Evolutionary conservation across 2,329 filamentous ascomycete species (phyloP), one percentile per base, ranked within the genome.

Genomic region (Fusarium poae): DNA sequence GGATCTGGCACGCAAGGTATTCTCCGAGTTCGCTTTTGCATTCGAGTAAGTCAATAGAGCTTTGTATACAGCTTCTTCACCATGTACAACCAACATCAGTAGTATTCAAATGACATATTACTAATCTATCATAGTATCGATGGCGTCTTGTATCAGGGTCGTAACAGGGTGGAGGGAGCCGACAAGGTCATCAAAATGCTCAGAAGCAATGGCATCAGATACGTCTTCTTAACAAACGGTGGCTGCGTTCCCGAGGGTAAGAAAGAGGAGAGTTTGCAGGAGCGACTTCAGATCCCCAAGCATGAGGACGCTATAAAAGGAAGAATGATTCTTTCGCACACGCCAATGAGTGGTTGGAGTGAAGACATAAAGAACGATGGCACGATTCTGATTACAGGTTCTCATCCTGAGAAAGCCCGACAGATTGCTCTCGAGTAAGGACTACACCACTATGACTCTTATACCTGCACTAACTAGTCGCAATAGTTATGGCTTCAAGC

Each of bases 141-240:
- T 79, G 96, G 96, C 57, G 96, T 99, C n/a, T 88, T 99, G 21
- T 86, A 98, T 32, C 93, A 94, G 75, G 91, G 92, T 63, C 88
- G 91, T 6, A 88, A 90, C 66, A 89, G 92, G 5, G 89, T 98
- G 46, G 91, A 93, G 2, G 91, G 92, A 32, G 95, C 96, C 2
- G 83, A 88, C 2, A 85, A 92, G 74, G 87, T 94, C 16, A 86
- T 99, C 21, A 82, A 84, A 30, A 91, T 89, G 74, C 89, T 98
- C 21, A 89, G 94, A 72, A 81, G 85, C 46, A 86, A 94, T 75
- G 84, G 87, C 46, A 93, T 97, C 45, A 94, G 94, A 15, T 98
- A 97, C 81, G 95, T 99, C 74, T 88, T 99, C 34, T 85, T 99
- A 67, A 99, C 96, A 62, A 99, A 99, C 80, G 96, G 96, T 72